A percentile compares a stretch with the other conserved stretches of the same genome.
Conservation (phyloP, 768 basidiomycete species). For the Collybia sp. region DNA sequence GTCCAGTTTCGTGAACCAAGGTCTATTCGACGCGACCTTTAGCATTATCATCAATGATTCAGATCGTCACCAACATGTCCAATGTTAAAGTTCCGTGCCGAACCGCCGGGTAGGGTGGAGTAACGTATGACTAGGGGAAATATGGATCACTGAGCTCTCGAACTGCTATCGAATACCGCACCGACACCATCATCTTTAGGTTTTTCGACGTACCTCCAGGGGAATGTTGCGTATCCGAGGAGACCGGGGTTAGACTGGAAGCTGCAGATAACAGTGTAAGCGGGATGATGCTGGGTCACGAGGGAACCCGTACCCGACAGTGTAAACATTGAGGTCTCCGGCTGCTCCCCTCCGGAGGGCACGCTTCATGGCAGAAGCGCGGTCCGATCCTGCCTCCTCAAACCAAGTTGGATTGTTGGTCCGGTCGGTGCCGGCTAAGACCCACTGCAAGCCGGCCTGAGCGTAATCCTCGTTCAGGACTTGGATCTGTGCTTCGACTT, state of each 20-base stretch:
- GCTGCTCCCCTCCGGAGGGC: slow-evolving; percentile 35
- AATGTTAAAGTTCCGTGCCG: slow-evolving; percentile 32
- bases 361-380: slow-evolving; percentile 38
- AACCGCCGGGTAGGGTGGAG: slow-evolving; percentile 36
- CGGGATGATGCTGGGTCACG: not conserved
- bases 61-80: slow-evolving; percentile 22
- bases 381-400: slow-evolving; percentile 30
- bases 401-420: slow-evolving; percentile 48
- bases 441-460: slow-evolving; percentile 29
- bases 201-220: slow-evolving; percentile 28
- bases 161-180: slow-evolving; percentile 1
- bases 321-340: slow-evolving; percentile 44
- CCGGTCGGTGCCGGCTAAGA: no score
- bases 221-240: slow-evolving; percentile 51
- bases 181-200: slow-evolving; percentile 43
- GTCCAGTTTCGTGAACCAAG: slow-evolving; percentile 49
- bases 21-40: slow-evolving; percentile 28
- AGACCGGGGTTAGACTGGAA: slow-evolving; percentile 28
- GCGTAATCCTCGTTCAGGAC: slow-evolving; percentile 39
- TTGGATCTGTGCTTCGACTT: slow-evolving; percentile 29
- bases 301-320: slow-evolving; percentile 32
- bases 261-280: slow-evolving; percentile 12
- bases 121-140: slow-evolving; percentile 23
- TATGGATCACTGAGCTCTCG: not conserved
- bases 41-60: no score